Evolutionary conservation across 139 green algal species (phyloP).

Genomic region (Auxenochlorella pyrenoidosa): DNA sequence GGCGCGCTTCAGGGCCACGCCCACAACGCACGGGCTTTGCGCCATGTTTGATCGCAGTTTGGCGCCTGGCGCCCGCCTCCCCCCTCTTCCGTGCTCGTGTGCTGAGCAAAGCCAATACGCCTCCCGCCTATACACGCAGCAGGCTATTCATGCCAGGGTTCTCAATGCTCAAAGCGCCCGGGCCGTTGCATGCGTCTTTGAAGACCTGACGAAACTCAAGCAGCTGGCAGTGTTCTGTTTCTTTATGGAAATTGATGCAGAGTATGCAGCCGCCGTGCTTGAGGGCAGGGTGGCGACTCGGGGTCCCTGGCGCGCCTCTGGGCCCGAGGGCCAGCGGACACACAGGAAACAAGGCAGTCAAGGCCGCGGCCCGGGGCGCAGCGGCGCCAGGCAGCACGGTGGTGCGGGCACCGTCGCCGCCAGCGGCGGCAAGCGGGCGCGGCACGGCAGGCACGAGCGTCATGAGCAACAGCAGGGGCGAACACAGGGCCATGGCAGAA

Average conservation of each 20-base stretch:
- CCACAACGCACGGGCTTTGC: constrained; percentile 19
- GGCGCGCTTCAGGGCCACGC: constrained; percentile 38
- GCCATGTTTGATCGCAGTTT: too few relatives aligned
- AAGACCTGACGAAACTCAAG: too few relatives aligned
- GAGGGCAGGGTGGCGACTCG: background rate
- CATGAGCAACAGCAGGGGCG: constrained; percentile 17
- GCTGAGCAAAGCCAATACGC: too few relatives aligned
- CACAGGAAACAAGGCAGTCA: background rate
- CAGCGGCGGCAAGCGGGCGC: background rate
- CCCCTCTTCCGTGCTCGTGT: too few relatives aligned
- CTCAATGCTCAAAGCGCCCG: too few relatives aligned
- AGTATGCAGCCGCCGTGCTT: background rate
- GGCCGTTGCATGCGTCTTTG: too few relatives aligned
- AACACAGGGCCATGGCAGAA: background rate
- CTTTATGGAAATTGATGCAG: background rate
- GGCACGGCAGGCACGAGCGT: background rate
- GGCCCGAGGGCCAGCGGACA: background rate
- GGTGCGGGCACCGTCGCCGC: background rate
- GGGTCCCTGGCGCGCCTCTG: background rate
- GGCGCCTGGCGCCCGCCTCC: too few relatives aligned
- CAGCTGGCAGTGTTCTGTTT: background rate
- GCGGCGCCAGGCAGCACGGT: background rate
- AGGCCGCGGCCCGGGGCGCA: background rate
- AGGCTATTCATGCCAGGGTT: too few relatives aligned
- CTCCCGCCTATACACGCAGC: too few relatives aligned